Evolutionary conservation across 306 rosid genomes (phyloP), one percentile per base, ranked within the genome.

Genomic region (Citrullus colocynthis): DNA sequence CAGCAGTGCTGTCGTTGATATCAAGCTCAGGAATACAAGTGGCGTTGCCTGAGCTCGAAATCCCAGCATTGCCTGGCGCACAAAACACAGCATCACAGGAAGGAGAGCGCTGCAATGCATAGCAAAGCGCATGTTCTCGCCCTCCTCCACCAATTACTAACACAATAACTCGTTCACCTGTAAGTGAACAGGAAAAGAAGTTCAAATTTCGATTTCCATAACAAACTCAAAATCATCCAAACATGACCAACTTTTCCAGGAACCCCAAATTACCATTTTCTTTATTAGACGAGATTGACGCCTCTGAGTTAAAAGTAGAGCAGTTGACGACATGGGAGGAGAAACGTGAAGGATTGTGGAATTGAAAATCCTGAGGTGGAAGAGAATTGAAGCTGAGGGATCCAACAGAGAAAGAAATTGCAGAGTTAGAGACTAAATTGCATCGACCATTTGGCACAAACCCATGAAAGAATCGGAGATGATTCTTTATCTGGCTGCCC

Each of bases 61-160:
- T 95, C 75, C 97, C 99, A 0, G 92, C 91, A 82, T 95, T 95
- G 77, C 99, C 99, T 1, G 99, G 97, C 2, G 97, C 96, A 70
- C 99, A 95, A 77, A 92, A 87, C 36, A 95, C 87, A 4, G 83
- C 79, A 74, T 85, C 93, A 61, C 93, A 88, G 57, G 92, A 84
- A 36, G 93, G 90, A 44, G 99, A 92, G 20, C 95, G 91, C 83
- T 85, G 91, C 90, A 92, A 79, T 17, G 97, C 99, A 85, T 90
- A 86, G 85, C 99, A 92, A 55, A 95, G 97, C 15, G 97, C 97
- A n/a, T 92, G 97, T 45, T 95, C 99, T 64, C 97, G 90, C 16
- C 99, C 97, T 16, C 99, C 99, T 83, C 97, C 99, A 48, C 99
- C 97, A 83, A 95, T 88, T 63, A 95, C 97, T 86, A 92, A 82